Percentiles rank a stretch among this genome's conserved stretches.
Evolutionary conservation across 371 early-diverging fungal genomes (phyloP).

Genomic region (Mortierella sp.): DNA sequence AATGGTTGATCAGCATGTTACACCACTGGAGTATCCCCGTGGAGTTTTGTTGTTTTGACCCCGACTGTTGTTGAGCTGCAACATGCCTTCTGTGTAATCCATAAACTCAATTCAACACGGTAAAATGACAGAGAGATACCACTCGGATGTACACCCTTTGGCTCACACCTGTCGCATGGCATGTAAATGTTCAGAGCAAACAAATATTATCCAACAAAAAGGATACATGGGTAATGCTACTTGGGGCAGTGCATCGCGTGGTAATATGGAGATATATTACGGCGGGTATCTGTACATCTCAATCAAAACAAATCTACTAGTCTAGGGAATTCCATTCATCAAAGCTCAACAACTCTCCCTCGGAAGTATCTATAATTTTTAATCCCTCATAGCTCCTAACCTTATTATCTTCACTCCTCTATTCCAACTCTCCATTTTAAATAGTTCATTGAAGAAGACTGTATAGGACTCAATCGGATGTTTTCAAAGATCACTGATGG

Average conservation of each 20-base stretch:
- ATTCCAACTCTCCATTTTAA: neutral
- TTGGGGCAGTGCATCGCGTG: neutral
- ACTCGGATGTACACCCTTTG: neutral
- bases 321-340: neutral
- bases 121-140: neutral
- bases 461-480: slow-evolving; percentile 68
- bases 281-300: neutral
- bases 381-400: neutral
- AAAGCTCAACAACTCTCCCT: neutral
- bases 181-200: neutral
- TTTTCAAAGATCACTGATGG: slow-evolving; percentile 73
- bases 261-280: too few species aligned
- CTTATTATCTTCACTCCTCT: neutral
- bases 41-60: neutral
- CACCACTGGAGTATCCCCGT: too few species aligned
- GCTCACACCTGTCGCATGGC: neutral
- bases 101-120: neutral
- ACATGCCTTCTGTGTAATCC: neutral
- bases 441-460: slow-evolving; percentile 72
- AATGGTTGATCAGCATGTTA: neutral
- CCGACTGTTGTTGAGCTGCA: too few species aligned
- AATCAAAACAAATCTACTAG: neutral
- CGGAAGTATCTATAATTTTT: neutral
- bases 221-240: neutral
- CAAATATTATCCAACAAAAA: neutral